Conservation (phyloP, 176 grass and related monocot genomes). For the Olyra latifolia region DNA sequence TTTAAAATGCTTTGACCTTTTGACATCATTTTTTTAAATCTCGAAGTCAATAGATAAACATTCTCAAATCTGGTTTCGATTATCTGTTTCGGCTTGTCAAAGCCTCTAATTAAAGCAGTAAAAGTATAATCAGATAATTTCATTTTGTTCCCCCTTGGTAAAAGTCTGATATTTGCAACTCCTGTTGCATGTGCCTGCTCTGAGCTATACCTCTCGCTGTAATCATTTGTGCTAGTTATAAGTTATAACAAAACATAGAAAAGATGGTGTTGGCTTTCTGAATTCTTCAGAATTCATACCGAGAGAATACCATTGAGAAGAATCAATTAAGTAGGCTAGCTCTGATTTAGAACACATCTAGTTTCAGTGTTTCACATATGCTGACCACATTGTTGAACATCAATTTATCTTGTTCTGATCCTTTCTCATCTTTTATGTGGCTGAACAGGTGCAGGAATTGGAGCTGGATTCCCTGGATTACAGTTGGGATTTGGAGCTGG, state of each 20-base stretch:
- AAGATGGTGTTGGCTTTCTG: background rate
- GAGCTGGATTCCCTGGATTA: slow-evolving; percentile 82
- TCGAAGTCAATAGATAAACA: too few species aligned
- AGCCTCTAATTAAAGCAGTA: too few species aligned
- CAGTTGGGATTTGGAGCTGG: slow-evolving; percentile 77
- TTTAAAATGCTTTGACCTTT: too few species aligned
- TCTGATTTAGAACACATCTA: background rate
- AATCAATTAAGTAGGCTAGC: background rate
- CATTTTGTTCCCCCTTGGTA: background rate
- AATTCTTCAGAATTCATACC: background rate
- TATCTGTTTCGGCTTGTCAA: too few species aligned
- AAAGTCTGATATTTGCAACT: background rate
- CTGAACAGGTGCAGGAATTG: slow-evolving; percentile 75
- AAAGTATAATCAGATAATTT: too few species aligned
- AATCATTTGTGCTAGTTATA: background rate
- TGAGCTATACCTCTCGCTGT: background rate
- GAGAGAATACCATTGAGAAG: background rate
- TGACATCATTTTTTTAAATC: too few species aligned
- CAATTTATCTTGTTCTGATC: background rate
- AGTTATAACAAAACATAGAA: background rate
- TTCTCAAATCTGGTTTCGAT: too few species aligned
- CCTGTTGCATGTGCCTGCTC: background rate
- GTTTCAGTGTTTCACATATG: background rate
- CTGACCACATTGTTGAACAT: background rate
- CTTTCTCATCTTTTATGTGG: slow-evolving; percentile 17